Base-by-base conservation (phyloP, 148 eudicot species). In the Pharnaceum exiguum region DNA sequence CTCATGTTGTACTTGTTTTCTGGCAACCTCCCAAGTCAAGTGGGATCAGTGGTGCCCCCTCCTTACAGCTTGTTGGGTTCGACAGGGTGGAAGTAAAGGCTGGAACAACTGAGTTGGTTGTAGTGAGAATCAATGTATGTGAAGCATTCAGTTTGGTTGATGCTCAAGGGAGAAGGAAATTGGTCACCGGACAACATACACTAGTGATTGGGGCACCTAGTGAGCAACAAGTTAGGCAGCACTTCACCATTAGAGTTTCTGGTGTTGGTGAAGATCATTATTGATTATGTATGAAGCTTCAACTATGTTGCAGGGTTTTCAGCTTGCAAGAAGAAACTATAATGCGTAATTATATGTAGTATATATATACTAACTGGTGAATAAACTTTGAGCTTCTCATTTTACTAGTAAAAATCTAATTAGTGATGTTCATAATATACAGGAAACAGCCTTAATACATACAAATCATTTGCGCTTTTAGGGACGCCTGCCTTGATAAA, bases 31-130 rank as follows among this genome's bases (percentile, higher is more conserved):
- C 33, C 3, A 39, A 46, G 5, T 59, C 68, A 26, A 19, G 23
- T 6, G 52, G 35, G 21, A 56, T 75, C 31, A 18, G 17, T 9
- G 79, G 79, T 23, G 31, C 43, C 17, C 79, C 68, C 5, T 60
- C 56, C 2, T 1, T 29, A 17, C 68, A 70, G 63, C 46, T 70
- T 27, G 68, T 75, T 18, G 71, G 68, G 9, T 75, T 75, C 11
- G 57, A 59, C 33, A 57, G 60, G 19, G 75, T 65, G 30, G 60
- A 39, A 31, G 79, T 70, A 39, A 45, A 61, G 25, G 62, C 33
- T 15, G 60, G 61, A 29, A 49, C 59, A 23, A 60, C 65, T 16
- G 53, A 44, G 10, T 16, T 8, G 3, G 60, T 24, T 21, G 37
- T 13, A 22, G 28, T 61, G 31, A 54, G 25, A 22, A 4, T 59